Percentiles rank a stretch among this genome's conserved stretches.
Evolutionary conservation across 192 early-diverging fungal species (phyloP).

Genomic region (Linnemannia elongata): DNA sequence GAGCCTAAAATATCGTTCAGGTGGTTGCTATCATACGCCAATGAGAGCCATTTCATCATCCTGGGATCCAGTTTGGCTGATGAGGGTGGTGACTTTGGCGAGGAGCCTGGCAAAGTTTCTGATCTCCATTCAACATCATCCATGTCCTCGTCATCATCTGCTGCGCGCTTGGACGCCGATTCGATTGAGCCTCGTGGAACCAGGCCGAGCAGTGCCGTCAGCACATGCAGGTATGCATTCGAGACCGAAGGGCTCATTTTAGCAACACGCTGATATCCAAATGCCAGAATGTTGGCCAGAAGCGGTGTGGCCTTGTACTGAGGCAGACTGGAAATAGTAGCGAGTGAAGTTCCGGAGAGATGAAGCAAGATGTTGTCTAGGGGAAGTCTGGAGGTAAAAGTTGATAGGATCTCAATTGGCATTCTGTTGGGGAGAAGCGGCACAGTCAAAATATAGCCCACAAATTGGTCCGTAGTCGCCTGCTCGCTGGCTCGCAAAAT

Average conservation of each 20-base stretch:
- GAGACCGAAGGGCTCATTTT: constrained; percentile 34
- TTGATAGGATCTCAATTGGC: constrained; percentile 51
- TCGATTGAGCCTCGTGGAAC: constrained; percentile 40
- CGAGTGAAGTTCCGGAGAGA: constrained; percentile 54
- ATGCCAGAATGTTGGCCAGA: constrained; percentile 29
- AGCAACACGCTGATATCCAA: constrained; percentile 29
- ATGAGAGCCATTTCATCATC: constrained; percentile 57
- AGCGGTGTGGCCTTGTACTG: constrained; percentile 25
- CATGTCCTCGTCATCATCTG: constrained; percentile 57
- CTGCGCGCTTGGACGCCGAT: constrained; percentile 5
- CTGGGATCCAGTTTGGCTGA: constrained; percentile 38
- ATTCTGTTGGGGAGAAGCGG: constrained; percentile 62
- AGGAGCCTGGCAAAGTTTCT: constrained; percentile 14
- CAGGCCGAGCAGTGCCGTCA: constrained; percentile 49
- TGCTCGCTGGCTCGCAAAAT: constrained; percentile 24
- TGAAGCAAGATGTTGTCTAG: constrained; percentile 56
- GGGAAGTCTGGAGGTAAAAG: constrained; percentile 54
- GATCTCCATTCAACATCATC: constrained; percentile 45
- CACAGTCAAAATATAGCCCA: constrained; percentile 65
- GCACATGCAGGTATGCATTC: constrained; percentile 48
- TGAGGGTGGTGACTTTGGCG: neutral
- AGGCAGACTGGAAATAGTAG: constrained; percentile 60
- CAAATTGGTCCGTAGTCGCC: constrained; percentile 46
- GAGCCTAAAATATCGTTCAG: constrained; percentile 55
- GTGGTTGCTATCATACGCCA: constrained; percentile 55